A percentile compares a stretch with the other conserved stretches of the same genome.
Evolutionary conservation across 2,329 filamentous ascomycete species (phyloP).

Genomic region (Aspergillus intermedius): DNA sequence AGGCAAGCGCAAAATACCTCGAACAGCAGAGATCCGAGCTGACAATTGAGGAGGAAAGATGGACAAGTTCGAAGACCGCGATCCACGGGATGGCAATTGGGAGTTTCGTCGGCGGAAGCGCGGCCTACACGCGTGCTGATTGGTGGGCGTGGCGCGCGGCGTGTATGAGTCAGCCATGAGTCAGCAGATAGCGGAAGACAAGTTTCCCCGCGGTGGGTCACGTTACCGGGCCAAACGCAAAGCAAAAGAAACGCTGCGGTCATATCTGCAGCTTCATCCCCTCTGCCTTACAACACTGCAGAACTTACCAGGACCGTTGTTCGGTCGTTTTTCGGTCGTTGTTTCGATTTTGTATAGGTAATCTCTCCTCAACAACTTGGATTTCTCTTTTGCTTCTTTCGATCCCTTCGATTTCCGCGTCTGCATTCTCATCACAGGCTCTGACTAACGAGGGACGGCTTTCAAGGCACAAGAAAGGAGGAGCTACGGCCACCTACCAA

Average conservation of each 20-base stretch:
- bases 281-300: slow-evolving; percentile 1
- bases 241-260: neutral
- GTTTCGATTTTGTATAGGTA: neutral
- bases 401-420: neutral
- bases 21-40: neutral
- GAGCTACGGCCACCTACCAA: slow-evolving; percentile 7
- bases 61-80: slow-evolving; percentile 5
- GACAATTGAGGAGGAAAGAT: slow-evolving; percentile 2
- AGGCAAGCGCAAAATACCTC: neutral
- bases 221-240: slow-evolving; percentile 26
- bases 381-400: neutral
- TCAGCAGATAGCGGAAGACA: slow-evolving; percentile 22
- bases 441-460: slow-evolving; percentile 5
- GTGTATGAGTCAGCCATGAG: slow-evolving; percentile 13
- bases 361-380: neutral
- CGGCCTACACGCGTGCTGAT: slow-evolving; percentile 29
- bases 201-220: slow-evolving; percentile 31
- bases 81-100: slow-evolving; percentile 20
- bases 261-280: slow-evolving; percentile 9
- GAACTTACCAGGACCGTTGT: slow-evolving; percentile 4
- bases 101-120: slow-evolving; percentile 21
- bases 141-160: slow-evolving; percentile 18
- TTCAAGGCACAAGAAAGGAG: neutral
- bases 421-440: slow-evolving; percentile 5
- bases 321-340: neutral